These are phyloP conservation scores for Debaryomyces maramus DNA, from an alignment of 805 yeast genomes.

Conservation along the genomic window DNA sequence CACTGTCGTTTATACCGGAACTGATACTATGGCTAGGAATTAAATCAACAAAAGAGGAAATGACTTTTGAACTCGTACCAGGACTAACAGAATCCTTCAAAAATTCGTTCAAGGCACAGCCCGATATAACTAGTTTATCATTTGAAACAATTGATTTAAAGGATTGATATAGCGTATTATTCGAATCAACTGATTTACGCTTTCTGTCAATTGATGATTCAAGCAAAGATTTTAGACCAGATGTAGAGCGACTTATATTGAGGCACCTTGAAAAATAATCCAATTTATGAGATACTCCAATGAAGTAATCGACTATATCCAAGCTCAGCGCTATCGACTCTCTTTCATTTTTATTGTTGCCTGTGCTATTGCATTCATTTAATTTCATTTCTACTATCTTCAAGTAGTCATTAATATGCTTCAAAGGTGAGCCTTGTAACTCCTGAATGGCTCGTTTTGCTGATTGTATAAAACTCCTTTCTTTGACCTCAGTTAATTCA, in stretches of 20 bases:
- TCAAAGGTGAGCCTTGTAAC: slow-evolving; percentile 4
- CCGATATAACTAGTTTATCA: not conserved
- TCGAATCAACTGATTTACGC: not conserved
- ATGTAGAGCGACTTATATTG: slow-evolving; percentile 7
- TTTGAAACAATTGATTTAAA: not conserved
- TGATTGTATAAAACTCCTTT: slow-evolving; percentile 4
- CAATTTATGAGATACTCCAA: slow-evolving; percentile 8
- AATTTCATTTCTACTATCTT: slow-evolving; percentile 5
- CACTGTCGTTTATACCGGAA: slow-evolving; percentile 16
- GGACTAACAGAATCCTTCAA: not conserved
- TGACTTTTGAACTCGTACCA: not conserved
- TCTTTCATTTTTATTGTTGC: slow-evolving; percentile 3
- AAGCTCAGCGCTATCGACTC: slow-evolving; percentile 5
- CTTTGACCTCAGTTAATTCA: slow-evolving; percentile 10
- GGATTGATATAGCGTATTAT: not conserved
- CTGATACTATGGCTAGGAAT: slow-evolving; percentile 12
- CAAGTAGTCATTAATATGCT: slow-evolving; percentile 6
- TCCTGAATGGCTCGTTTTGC: slow-evolving; percentile 2
- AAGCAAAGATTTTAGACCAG: slow-evolving; percentile 6
- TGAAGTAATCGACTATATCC: slow-evolving; percentile 10
- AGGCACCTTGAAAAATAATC: slow-evolving; percentile 9
- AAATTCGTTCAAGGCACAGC: not conserved
- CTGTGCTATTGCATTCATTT: not conserved
- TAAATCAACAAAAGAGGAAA: slow-evolving; percentile 8
- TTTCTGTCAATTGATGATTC: not conserved